Evolutionary conservation across 805 yeast species (phyloP), one percentile per base, ranked within the genome.

Genomic region (Candida cerambycidarum): DNA sequence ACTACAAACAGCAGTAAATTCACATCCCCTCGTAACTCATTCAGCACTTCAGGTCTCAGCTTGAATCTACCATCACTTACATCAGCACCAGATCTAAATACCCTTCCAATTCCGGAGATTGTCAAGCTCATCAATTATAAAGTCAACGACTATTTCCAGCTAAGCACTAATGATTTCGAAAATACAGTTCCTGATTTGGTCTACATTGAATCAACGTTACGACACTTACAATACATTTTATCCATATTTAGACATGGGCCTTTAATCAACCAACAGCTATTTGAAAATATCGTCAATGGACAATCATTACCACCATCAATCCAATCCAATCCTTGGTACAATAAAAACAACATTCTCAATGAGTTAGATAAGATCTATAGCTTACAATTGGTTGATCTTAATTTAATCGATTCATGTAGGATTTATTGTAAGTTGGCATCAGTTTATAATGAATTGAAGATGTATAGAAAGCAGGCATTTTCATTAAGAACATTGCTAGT

Each of bases 161-260:
- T 56, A 30, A 81, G 92, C 29, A 67, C 78, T 4, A 58, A 68
- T 30, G 81, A 76, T 43, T 71, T 75, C 7, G 88, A 82, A 43
- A 96, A 92, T 50, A 78, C 78, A 50, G 90, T 84, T 0, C 97
- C 98, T 0, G 92, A 83, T 45, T 62, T 84, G 1, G 89, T 89
- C 0, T 85, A 80, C 49, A 79, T 85, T 32, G 96, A 89, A 50
- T 72, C 83, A 1, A 67, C 85, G 2, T 51, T 89, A 24, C 71
- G 97, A 45, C 76, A 73, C 39, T 64, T 82, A 16, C 79, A 80
- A 42, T 73, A 86, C 40, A 75, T 85, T 74, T 71, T 83, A 1
- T 58, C 69, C 8, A 59, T 80, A 4, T 71, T 71, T 47, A 56
- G 73, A 2, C 76, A 78, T 25, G 78, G 78, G 7, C 76, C 75